A percentile compares a stretch with the other conserved stretches of the same genome.
phyloP scores from a whole-genome alignment of 352 stramenopile genomes.

The Globisporangium alternatum region DNA sequence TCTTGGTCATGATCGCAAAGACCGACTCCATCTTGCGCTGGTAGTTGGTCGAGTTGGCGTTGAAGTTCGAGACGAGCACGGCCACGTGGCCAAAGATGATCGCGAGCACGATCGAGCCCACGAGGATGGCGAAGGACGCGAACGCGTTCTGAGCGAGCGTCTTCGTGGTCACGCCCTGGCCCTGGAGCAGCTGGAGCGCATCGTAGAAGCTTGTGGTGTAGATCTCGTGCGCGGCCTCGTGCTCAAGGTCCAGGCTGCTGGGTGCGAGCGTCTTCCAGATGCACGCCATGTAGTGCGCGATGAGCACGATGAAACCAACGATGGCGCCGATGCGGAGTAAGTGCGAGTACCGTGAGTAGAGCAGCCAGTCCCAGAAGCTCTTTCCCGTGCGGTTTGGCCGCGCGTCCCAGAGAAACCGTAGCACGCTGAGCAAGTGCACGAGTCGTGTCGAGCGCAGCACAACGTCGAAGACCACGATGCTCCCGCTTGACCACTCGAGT shows the following conservation, averaged over 20 bases:
- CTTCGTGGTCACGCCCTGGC: conserved; percentile 37
- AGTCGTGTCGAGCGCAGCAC: no score
- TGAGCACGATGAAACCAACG: conserved; percentile 42
- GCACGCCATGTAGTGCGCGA: conserved; percentile 52
- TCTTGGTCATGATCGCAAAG: conserved; percentile 49
- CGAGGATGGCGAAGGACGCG: conserved; percentile 33
- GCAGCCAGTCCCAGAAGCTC: conserved; percentile 22
- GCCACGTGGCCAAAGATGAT: conserved; percentile 64
- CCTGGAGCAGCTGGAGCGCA: conserved; percentile 46
- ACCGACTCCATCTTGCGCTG: conserved; percentile 66
- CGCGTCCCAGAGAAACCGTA: no score
- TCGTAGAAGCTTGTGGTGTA: conserved; percentile 60
- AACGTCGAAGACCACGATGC: neutral
- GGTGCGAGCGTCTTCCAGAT: conserved; percentile 38
- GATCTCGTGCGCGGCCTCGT: conserved; percentile 1
- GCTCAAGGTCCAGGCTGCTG: neutral
- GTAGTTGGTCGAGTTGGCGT: conserved; percentile 47
- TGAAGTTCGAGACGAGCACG: conserved; percentile 61
- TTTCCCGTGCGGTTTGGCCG: neutral
- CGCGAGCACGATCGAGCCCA: conserved; percentile 53
- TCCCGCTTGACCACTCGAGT: neutral
- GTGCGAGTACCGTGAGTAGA: conserved; percentile 36
- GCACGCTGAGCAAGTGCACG: no score
- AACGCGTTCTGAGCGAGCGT: conserved; percentile 42
- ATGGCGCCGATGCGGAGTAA: no score